Base-by-base conservation (phyloP, 495 filamentous ascomycete species). In the Aspergillus conjunctus region DNA sequence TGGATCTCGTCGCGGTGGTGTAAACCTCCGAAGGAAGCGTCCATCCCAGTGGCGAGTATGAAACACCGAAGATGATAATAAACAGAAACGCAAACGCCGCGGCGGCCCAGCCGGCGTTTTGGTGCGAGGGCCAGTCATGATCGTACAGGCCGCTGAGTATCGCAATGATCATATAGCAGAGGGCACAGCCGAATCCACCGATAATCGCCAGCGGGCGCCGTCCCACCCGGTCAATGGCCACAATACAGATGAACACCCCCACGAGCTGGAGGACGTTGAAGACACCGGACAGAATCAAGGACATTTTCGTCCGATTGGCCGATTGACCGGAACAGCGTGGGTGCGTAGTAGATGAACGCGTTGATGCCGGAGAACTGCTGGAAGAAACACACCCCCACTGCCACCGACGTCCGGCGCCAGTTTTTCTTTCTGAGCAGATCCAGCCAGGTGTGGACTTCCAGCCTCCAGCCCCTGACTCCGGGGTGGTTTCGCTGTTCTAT, bases 331-430 rank as follows among this genome's bases (percentile, higher is more conserved):
- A 73, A 73, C 32, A 73, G 62, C 2, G 59, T 70, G 2, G 69
- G 65, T 1, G 71, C 69, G 53, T 73, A 73, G 64, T 74, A 74
- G 1, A 74, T 60, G 18, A 72, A 69, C 0, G 69, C 69, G 55
- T 71, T 70, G 8, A 71, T 63, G 1, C 69, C 69, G 7, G 67
- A 68, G 52, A 71, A 71, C 63, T 50, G 65, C 37, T 68, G 65
- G 37, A 68, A 68, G 30, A 68, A 65, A 31, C 61, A 55, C 44
- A 65, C 60, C 7, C 59, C 61, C n/a, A 68, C 56, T 14, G 65
- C 61, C 3, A 65, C 58, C 12, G 56, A 52, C 0, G 61, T 68
- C 14, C 65, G 50, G 10, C 62, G 59, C 21, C 64, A 50, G 18
- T 68, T 64, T 21, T 56, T 61, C 15, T 59, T 55, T 1, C 44